Evolutionary conservation across 441 rosid genomes (phyloP).

Genomic region (Adansonia gregorii): DNA sequence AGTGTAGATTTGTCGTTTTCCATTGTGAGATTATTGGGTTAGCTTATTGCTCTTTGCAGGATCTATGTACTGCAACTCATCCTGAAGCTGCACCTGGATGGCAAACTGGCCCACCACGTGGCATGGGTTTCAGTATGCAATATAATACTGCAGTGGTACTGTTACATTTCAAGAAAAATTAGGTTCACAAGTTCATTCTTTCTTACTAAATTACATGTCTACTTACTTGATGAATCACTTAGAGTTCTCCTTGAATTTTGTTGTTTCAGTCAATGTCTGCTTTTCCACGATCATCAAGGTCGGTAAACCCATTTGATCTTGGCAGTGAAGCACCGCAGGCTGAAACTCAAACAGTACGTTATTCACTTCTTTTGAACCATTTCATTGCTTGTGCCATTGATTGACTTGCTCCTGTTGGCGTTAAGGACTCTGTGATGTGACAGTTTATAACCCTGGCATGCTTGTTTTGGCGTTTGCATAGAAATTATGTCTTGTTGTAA

Average conservation of each 20-base stretch:
- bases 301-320: constrained; percentile 87
- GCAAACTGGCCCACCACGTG: constrained; percentile 71
- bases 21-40: not conserved
- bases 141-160: constrained; percentile 62
- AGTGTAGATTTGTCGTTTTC: not conserved
- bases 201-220: constrained; percentile 21
- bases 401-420: not conserved
- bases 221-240: constrained; percentile 20
- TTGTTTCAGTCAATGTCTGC: constrained; percentile 59
- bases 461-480: not conserved
- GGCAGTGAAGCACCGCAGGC: constrained; percentile 48
- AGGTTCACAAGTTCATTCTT: constrained; percentile 14
- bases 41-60: constrained; percentile 50
- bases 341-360: constrained; percentile 63
- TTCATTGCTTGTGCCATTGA: constrained; percentile 11
- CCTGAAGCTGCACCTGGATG: constrained; percentile 63
- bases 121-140: constrained; percentile 64
- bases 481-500: not conserved
- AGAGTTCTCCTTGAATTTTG: constrained; percentile 28
- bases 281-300: constrained; percentile 53
- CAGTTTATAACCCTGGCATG: not conserved
- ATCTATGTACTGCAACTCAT: constrained; percentile 67
- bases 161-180: constrained; percentile 26
- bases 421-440: not conserved
- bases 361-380: constrained; percentile 26